These are phyloP conservation scores for Botryotinia calthae DNA, from an alignment of 2,329 filamentous ascomycete species.

Conservation along the genomic window DNA sequence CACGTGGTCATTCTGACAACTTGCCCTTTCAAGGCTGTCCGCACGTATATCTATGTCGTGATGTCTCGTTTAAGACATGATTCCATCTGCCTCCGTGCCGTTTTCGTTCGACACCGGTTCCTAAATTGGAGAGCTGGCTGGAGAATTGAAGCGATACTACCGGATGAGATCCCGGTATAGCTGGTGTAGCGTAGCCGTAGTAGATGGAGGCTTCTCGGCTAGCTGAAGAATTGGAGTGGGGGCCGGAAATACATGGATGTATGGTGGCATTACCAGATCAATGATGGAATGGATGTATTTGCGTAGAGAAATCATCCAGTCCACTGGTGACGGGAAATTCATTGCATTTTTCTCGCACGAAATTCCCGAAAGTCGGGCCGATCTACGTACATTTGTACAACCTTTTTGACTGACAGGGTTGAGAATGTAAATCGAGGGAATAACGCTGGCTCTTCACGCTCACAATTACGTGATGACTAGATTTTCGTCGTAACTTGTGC, in stretches of 20 bases:
- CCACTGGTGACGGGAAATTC: neutral
- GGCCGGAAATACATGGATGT: neutral
- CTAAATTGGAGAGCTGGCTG: neutral
- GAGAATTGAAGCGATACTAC: neutral
- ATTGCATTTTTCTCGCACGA: neutral
- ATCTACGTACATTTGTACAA: neutral
- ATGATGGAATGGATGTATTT: neutral
- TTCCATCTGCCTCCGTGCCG: neutral
- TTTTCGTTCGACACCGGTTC: slow-evolving; percentile 2
- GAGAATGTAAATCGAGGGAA: neutral
- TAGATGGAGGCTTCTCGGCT: neutral
- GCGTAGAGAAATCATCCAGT: neutral
- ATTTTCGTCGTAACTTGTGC: neutral
- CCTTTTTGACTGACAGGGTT: neutral
- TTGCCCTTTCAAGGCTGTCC: neutral
- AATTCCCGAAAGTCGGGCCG: neutral
- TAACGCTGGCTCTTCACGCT: neutral
- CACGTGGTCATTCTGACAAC: slow-evolving; percentile 12
- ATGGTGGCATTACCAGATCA: neutral
- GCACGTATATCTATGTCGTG: slow-evolving; percentile 7
- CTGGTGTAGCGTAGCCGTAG: neutral
- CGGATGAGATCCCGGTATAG: neutral
- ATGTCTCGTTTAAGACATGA: neutral
- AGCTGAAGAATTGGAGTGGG: neutral
- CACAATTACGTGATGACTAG: neutral